Evolutionary conservation across 805 yeast genomes (phyloP).

Genomic region (Metschnikowia drakensbergensis): DNA sequence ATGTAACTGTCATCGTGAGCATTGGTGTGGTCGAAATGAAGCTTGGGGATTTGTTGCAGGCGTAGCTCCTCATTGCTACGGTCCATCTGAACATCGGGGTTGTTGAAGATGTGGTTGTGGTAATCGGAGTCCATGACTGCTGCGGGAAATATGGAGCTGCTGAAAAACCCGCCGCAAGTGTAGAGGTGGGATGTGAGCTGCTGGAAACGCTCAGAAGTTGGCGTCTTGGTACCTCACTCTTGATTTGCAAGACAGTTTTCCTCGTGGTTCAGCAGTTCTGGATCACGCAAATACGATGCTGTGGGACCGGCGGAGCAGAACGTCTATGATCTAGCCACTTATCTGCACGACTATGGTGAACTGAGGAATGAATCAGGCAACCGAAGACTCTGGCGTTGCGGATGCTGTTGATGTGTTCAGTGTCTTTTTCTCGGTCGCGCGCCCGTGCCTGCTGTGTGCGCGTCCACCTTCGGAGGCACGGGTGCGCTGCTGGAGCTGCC

Average conservation of each 20-base stretch:
- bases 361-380: background rate
- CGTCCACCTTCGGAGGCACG: background rate
- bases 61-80: background rate
- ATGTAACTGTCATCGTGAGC: constrained; percentile 29
- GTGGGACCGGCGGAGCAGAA: no score
- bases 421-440: background rate
- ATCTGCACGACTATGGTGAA: background rate
- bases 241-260: no score
- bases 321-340: background rate
- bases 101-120: constrained; percentile 5
- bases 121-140: constrained; percentile 3
- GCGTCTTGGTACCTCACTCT: no score
- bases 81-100: background rate
- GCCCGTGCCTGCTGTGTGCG: background rate
- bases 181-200: no score
- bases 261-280: no score
- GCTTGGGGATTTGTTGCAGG: background rate
- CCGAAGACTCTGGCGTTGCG: background rate
- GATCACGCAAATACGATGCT: no score
- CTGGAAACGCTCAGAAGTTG: no score
- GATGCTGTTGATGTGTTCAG: background rate
- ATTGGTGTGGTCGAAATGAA: background rate
- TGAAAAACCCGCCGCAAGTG: no score
- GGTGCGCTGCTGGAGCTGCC: no score
- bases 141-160: background rate